Base-by-base conservation (phyloP, 1,284 basidiomycete genomes). In the Somion occarium region DNA sequence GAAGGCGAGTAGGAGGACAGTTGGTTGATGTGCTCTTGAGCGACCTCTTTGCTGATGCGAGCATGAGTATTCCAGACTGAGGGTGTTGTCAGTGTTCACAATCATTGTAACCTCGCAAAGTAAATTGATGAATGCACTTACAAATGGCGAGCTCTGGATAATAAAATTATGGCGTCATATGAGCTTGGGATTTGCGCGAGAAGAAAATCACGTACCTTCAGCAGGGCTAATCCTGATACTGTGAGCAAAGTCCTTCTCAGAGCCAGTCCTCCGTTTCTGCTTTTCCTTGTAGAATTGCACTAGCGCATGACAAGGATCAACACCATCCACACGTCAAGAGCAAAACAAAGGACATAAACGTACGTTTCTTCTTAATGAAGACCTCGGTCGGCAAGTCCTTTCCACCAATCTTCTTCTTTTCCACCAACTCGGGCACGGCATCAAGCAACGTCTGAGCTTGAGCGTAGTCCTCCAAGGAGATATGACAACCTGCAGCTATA, bases 31-130 rank as follows among this genome's bases (percentile, higher is more conserved):
- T 85, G 83, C 0, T 72, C 73, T 53, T 75, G 61, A 0, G 83
- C 84, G 12, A 79, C 72, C 2, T 68, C 66, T 23, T 69, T 68
- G 5, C 72, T 68, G 30, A 86, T 76, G 5, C 84, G 76, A 12
- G 76, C 64, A 57, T 87, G 82, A 0, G 76, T 83, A 59, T 88
- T 89, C 86, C 86, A 88, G 68, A 88, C 84, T 88, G 20, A n/a
- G n/a, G 11, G 52, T 39, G 5, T 18, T 41, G 47, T 38, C 43
- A 52, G 44, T 15, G 3, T 18, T 39, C n/a, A 3, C 4, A 20
- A 15, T 39, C 3, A 5, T 18, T 5, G 4, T 3, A 4, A 39
- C 20, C n/a, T 15, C 20, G 38, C 3, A 15, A 20, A 39, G 5
- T 4, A 39, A 1, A 42, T 44, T 26, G 38, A 30, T 4, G 15